Percentiles rank a stretch among this genome's conserved stretches.
Evolutionary conservation across 1,284 basidiomycete species (phyloP).

Genomic region (Cystobasidiaceae sp.): DNA sequence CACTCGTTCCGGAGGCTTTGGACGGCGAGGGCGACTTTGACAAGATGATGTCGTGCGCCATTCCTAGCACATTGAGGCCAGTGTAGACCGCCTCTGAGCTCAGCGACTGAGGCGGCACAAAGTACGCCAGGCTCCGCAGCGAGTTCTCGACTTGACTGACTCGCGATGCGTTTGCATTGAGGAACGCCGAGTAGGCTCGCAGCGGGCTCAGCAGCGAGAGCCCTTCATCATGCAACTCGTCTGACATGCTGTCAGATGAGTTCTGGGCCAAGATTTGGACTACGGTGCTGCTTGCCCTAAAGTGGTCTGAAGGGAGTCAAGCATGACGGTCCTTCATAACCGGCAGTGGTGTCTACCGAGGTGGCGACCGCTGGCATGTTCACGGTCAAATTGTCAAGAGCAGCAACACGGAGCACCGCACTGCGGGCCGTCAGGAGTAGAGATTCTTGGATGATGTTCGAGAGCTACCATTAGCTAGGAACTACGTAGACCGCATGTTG

Average conservation of each 20-base stretch:
- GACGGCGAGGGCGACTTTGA: conserved; percentile 37
- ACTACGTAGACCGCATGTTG: too few relatives aligned
- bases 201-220: neutral
- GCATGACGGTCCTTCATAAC: too few relatives aligned
- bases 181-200: conserved; percentile 10
- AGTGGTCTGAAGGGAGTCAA: too few relatives aligned
- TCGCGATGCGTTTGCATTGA: conserved; percentile 37
- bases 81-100: conserved; percentile 46
- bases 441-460: too few relatives aligned
- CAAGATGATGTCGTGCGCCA: conserved; percentile 50
- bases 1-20: neutral
- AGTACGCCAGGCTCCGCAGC: conserved; percentile 42
- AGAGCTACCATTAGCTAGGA: too few relatives aligned
- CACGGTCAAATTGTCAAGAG: too few relatives aligned
- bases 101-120: conserved; percentile 39
- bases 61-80: conserved; percentile 47
- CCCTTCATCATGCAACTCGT: neutral
- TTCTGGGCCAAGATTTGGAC: too few relatives aligned
- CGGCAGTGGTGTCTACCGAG: too few relatives aligned
- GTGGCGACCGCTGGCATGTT: too few relatives aligned
- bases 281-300: too few relatives aligned
- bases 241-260: neutral
- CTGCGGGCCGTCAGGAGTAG: too few relatives aligned
- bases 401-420: too few relatives aligned
- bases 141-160: conserved; percentile 41